Evolutionary conservation across 1,284 basidiomycete species (phyloP).

Genomic region (Polyporus tsugae): DNA sequence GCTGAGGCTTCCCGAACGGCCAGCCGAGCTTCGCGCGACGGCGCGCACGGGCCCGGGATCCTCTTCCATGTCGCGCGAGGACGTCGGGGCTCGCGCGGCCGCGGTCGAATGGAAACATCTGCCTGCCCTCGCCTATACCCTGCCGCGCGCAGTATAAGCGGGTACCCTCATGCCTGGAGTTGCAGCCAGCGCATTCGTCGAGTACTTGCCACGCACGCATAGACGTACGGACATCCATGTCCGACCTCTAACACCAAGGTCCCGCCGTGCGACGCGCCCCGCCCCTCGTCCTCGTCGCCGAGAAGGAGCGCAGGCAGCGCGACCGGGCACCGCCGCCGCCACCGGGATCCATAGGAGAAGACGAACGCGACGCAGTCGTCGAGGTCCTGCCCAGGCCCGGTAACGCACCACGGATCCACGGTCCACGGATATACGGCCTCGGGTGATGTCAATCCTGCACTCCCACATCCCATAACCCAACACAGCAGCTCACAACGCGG

Average conservation of each 20-base stretch:
- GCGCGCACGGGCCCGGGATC: conserved; percentile 6
- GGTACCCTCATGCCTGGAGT: conserved; percentile 24
- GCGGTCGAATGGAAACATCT: neutral
- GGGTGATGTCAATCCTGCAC: neutral
- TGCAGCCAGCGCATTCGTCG: conserved; percentile 25
- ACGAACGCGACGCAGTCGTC: conserved; percentile 7
- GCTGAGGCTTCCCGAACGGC: neutral
- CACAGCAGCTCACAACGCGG: conserved; percentile 19
- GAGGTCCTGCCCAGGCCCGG: conserved; percentile 11
- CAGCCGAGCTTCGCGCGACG: neutral
- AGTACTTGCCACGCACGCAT: conserved; percentile 22
- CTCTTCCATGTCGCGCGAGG: neutral
- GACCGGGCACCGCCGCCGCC: conserved; percentile 1
- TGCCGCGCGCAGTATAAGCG: conserved; percentile 16
- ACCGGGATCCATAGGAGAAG: neutral
- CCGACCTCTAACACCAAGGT: neutral
- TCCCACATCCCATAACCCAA: conserved; percentile 17
- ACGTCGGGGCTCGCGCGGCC: neutral
- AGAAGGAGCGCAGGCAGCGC: conserved; percentile 7
- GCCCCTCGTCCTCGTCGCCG: conserved; percentile 14
- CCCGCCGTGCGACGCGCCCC: conserved; percentile 6
- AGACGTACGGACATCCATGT: neutral
- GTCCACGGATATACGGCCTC: conserved; percentile 16
- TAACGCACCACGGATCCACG: conserved; percentile 3
- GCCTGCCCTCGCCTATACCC: conserved; percentile 1